Percentiles rank a stretch among this genome's conserved stretches.
These are phyloP conservation scores for Hepatocystis sp. DNA, from an alignment of 169 alveolate genomes.

Conservation along the genomic window DNA sequence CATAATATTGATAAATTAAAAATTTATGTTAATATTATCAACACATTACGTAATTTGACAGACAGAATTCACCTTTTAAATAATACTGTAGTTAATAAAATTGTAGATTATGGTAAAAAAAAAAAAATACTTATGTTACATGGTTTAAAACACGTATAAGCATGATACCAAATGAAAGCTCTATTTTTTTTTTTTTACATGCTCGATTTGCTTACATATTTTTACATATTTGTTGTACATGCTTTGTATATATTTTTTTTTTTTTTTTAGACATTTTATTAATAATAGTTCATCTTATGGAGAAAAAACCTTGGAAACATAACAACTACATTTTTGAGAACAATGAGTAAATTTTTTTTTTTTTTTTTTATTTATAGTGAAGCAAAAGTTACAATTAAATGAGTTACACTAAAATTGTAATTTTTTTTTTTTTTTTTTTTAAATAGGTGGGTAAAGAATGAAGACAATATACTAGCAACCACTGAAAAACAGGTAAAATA, in stretches of 20 bases:
- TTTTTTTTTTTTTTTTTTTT: neutral
- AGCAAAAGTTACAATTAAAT: neutral
- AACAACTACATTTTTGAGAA: slow-evolving; percentile 43
- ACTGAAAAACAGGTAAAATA: slow-evolving; percentile 48
- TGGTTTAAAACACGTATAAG: no score
- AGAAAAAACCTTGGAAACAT: slow-evolving; percentile 64
- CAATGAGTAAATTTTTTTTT: slow-evolving; percentile 60
- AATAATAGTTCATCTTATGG: slow-evolving; percentile 60
- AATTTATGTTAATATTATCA: slow-evolving; percentile 42
- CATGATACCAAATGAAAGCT: no score
- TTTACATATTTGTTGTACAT: no score
- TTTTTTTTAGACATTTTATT: slow-evolving; percentile 32
- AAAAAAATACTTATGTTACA: slow-evolving; percentile 1
- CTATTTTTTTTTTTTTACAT: no score
- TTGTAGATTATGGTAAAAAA: slow-evolving; percentile 67
- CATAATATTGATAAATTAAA: slow-evolving; percentile 38
- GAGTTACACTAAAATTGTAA: neutral
- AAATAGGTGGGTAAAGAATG: slow-evolving; percentile 57
- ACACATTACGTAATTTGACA: slow-evolving; percentile 31
- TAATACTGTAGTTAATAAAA: slow-evolving; percentile 55
- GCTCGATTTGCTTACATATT: no score
- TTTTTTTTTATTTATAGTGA: neutral
- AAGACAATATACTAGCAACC: slow-evolving; percentile 22
- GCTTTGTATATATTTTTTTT: neutral
- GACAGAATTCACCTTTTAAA: slow-evolving; percentile 61